Evolutionary conservation across 345 rosid species (phyloP).

Genomic region (Carallia brachiata): DNA sequence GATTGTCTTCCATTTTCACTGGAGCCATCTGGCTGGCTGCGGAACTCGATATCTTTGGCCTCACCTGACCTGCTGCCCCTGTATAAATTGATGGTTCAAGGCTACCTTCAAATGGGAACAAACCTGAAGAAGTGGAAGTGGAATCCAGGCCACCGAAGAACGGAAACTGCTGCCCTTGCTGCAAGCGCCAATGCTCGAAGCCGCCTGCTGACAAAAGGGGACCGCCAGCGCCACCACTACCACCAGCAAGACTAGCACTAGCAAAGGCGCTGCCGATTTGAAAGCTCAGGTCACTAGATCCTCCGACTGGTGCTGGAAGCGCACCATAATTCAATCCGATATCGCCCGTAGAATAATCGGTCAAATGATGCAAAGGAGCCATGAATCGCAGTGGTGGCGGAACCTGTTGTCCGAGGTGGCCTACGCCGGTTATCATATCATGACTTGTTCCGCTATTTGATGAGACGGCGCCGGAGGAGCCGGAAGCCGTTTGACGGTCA

Average conservation of each 20-base stretch:
- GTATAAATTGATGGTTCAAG: conserved; percentile 34
- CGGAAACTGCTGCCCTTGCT: conserved; percentile 48
- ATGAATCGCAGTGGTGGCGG: conserved; percentile 45
- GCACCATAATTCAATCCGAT: conserved; percentile 47
- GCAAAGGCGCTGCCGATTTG: conserved; percentile 38
- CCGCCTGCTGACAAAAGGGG: conserved; percentile 36
- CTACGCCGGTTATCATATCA: conserved; percentile 22
- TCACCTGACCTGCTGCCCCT: conserved; percentile 26
- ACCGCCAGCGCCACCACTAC: conserved; percentile 23
- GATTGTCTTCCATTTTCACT: conserved; percentile 65
- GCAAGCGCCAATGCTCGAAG: conserved; percentile 55
- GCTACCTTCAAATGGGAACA: conserved; percentile 48
- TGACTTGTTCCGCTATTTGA: conserved; percentile 33
- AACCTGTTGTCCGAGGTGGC: conserved; percentile 38
- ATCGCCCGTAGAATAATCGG: conserved; percentile 36
- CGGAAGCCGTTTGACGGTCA: not conserved
- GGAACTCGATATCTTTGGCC: conserved; percentile 38
- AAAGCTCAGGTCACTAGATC: conserved; percentile 38
- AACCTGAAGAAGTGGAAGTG: conserved; percentile 27
- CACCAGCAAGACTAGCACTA: conserved; percentile 18
- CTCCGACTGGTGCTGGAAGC: conserved; percentile 35
- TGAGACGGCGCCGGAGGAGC: not conserved
- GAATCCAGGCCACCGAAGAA: conserved; percentile 51
- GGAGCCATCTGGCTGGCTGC: conserved; percentile 37
- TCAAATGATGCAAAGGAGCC: conserved; percentile 51